Percentiles rank a stretch among this genome's conserved stretches.
These are phyloP conservation scores for Angomonas desouzai DNA, from an alignment of 208 protist species.

Conservation along the genomic window DNA sequence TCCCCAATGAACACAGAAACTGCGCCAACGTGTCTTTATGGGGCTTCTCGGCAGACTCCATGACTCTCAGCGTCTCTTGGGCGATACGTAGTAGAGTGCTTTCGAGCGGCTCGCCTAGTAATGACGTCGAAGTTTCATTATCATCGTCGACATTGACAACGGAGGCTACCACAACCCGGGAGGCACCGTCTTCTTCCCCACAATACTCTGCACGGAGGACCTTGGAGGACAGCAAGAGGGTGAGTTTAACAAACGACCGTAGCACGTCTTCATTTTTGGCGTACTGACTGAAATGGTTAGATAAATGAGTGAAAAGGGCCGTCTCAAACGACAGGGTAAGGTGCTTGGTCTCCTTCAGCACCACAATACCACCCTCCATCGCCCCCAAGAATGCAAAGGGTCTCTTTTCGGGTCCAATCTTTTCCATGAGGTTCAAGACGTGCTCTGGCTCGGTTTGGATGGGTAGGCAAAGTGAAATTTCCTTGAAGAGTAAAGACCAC, in stretches of 20 bases:
- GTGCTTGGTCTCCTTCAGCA: neutral
- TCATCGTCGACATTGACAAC: conserved; percentile 1
- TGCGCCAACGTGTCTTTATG: neutral
- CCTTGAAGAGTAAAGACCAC: conserved; percentile 1
- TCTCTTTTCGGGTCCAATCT: neutral
- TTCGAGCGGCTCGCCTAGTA: neutral
- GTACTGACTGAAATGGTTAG: neutral
- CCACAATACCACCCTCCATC: neutral
- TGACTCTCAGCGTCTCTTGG: neutral
- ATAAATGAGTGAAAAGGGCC: neutral
- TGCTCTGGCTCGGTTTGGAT: neutral
- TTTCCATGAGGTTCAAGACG: neutral
- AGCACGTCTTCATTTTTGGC: neutral
- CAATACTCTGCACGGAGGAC: neutral
- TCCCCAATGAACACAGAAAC: neutral
- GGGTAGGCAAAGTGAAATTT: neutral
- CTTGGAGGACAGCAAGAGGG: neutral
- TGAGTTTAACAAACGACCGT: neutral
- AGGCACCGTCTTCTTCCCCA: neutral
- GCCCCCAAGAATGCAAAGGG: neutral
- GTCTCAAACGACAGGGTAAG: neutral
- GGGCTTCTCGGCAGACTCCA: neutral
- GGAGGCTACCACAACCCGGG: neutral
- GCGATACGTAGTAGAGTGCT: neutral
- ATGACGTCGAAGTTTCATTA: neutral